Conservation (phyloP, 1,284 basidiomycete species). For the Fomitopsis schrenkii region DNA sequence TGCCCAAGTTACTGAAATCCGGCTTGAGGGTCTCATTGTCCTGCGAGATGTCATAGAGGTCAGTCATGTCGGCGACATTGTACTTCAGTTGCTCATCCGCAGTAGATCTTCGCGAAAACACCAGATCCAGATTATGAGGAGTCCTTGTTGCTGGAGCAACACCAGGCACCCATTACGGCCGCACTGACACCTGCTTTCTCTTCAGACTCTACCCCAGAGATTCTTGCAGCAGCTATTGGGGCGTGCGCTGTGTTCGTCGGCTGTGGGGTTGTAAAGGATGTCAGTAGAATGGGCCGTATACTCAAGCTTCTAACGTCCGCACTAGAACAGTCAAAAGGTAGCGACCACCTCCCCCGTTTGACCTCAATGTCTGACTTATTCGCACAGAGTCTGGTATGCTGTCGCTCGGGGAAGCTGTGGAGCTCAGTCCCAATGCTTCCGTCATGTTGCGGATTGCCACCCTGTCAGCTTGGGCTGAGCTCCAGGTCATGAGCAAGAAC, state of each 20-base stretch:
- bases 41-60: constrained; percentile 92
- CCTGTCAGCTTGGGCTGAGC: constrained; percentile 93
- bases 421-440: constrained; percentile 90
- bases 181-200: constrained; percentile 98
- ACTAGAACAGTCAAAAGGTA: constrained; percentile 87
- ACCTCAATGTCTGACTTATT: background rate
- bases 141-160: constrained; percentile 91
- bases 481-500: constrained; percentile 75
- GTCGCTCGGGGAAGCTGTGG: constrained; percentile 82
- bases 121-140: constrained; percentile 94
- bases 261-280: constrained; percentile 92
- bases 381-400: constrained; percentile 74
- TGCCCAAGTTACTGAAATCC: constrained; percentile 92
- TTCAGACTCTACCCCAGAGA: constrained; percentile 92
- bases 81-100: constrained; percentile 6
- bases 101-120: constrained; percentile 84
- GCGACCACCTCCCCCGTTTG: background rate
- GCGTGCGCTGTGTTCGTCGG: constrained; percentile 96
- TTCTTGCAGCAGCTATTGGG: constrained; percentile 87
- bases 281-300: constrained; percentile 90
- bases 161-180: constrained; percentile 97
- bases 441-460: constrained; percentile 95
- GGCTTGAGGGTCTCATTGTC: constrained; percentile 89
- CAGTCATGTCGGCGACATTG: constrained; percentile 11
- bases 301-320: constrained; percentile 86